Percentiles rank a stretch among this genome's conserved stretches.
Evolutionary conservation across 306 rosid species (phyloP).

Genomic region (Quercus glauca): DNA sequence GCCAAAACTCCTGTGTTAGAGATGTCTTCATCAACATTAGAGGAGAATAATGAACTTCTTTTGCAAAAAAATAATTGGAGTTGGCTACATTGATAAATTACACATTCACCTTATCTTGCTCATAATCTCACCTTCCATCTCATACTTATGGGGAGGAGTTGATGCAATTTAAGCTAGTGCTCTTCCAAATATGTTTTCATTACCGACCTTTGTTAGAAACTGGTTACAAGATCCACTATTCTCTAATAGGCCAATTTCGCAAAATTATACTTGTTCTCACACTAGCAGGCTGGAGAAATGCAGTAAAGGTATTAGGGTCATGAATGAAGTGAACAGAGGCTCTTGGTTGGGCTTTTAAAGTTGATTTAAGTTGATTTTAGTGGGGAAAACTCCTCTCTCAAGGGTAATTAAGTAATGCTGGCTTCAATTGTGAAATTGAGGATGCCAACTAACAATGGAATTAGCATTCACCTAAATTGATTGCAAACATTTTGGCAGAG

Average conservation of each 20-base stretch:
- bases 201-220: neutral
- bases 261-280: neutral
- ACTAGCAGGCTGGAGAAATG: neutral
- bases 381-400: neutral
- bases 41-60: too few species aligned
- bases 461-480: neutral
- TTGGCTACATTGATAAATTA: neutral
- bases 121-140: neutral
- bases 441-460: neutral
- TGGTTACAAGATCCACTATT: neutral
- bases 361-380: too few species aligned
- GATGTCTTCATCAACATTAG: too few species aligned
- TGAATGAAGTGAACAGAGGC: too few species aligned
- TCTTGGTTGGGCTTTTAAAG: too few species aligned
- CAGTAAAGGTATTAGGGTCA: neutral
- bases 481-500: neutral
- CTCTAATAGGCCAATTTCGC: neutral
- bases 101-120: neutral
- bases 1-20: too few species aligned
- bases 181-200: neutral
- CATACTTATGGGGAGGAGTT: neutral
- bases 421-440: neutral
- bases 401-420: neutral
- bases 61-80: too few species aligned
- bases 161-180: neutral